Conservation (phyloP, 2,329 filamentous ascomycete species). For the Pyricularia sp. region DNA sequence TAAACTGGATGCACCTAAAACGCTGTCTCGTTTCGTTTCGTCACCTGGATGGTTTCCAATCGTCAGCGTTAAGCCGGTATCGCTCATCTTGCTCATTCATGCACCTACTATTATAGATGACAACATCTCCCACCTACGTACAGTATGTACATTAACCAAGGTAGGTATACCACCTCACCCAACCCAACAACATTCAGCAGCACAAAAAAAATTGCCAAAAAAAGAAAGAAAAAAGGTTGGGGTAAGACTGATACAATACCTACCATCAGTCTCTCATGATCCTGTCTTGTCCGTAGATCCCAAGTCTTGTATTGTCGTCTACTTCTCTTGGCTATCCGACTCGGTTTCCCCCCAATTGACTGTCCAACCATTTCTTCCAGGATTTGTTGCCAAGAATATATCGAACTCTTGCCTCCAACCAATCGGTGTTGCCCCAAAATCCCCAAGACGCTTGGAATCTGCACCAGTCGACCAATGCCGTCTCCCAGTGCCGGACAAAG, state of each 20-base stretch:
- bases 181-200: not conserved
- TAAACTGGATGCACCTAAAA: not conserved
- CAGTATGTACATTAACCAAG: no score
- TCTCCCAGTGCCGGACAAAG: constrained; percentile 55
- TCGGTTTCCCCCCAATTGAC: not conserved
- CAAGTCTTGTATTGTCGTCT: not conserved
- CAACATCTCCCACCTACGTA: no score
- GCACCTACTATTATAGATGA: not conserved
- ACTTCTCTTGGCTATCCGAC: not conserved
- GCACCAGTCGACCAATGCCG: constrained; percentile 59
- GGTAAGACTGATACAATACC: not conserved
- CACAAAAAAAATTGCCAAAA: not conserved
- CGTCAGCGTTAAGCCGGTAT: not conserved
- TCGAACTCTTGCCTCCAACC: constrained; percentile 45
- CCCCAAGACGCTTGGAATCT: constrained; percentile 52
- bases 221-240: no score
- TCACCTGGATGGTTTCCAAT: not conserved
- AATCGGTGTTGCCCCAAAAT: constrained; percentile 50
- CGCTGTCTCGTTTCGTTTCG: not conserved
- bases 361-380: constrained; percentile 23
- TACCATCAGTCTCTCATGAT: not conserved
- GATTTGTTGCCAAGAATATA: constrained; percentile 32
- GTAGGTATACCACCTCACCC: not conserved
- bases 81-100: not conserved
- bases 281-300: no score